Evolutionary conservation across 108 stramenopile species (phyloP).

Genomic region (Cyclostephanos tholiformis): DNA sequence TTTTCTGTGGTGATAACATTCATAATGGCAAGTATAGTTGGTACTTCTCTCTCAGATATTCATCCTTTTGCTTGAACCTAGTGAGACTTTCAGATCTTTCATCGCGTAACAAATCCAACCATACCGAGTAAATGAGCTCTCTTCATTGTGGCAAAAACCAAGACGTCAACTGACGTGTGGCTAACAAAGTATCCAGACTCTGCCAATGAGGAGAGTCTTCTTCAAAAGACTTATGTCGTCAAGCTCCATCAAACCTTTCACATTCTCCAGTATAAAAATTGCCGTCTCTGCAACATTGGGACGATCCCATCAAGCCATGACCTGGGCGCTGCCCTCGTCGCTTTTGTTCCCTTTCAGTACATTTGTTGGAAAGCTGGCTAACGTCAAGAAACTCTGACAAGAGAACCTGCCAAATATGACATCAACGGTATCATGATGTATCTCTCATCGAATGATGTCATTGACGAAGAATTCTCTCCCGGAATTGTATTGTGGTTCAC

Average conservation of each 20-base stretch:
- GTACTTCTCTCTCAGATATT: conserved; percentile 17
- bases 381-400: conserved; percentile 37
- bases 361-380: conserved; percentile 22
- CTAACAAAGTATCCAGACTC: conserved; percentile 33
- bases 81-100: conserved; percentile 1
- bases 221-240: conserved; percentile 26
- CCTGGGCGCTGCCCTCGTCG: background rate
- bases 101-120: conserved; percentile 24
- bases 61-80: background rate
- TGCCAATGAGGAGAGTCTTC: conserved; percentile 17
- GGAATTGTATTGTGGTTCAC: background rate
- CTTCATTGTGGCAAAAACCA: conserved; percentile 30
- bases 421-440: conserved; percentile 14
- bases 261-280: conserved; percentile 39
- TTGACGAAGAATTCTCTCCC: conserved; percentile 14
- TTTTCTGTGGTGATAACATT: background rate
- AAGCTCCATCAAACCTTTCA: conserved; percentile 19
- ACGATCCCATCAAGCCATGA: no score
- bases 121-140: conserved; percentile 30
- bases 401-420: conserved; percentile 36
- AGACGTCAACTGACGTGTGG: conserved; percentile 20
- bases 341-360: background rate
- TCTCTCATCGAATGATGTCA: conserved; percentile 27
- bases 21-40: conserved; percentile 26
- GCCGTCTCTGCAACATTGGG: background rate